Base-by-base conservation (phyloP, 495 filamentous ascomycete species). In the Melanomma pulvis-pyrius region DNA sequence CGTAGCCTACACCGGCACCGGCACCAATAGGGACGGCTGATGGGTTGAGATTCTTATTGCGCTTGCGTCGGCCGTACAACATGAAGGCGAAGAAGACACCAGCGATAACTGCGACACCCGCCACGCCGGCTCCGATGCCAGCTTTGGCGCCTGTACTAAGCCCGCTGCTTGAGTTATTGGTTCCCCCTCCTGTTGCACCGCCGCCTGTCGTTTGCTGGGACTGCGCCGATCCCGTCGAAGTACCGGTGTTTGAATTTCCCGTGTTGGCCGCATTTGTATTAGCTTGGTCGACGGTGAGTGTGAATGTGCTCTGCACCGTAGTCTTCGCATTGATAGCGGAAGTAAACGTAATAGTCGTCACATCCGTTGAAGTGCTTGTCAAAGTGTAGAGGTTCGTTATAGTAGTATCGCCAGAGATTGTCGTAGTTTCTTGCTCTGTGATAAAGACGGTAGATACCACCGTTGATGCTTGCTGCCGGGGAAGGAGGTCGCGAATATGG, bases 351-450 rank as follows among this genome's bases (percentile, higher is more conserved):
- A 55, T 55, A 7, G 52, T 55, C 7, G 7, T 55, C 5, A 55
- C 28, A 12, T 32, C 28, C 1, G 52, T 55, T 19, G 52, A 55
- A 9, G 52, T 55, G 41, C n/a, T 51, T 19, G 49, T 58, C 24
- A 25, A 29, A 30, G 63, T 51, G 63, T 65, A 44, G 25, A 29
- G 34, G 54, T 46, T 34, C 9, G 50, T 47, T n/a, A 39, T 29
- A 32, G 52, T 59, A 34, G 25, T 34, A 41, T 60, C 28, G 29
- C 25, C 52, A 29, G 52, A 55, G 2, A 9, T 24, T 8, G 52
- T 55, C n/a, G n/a, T 29, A 11, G 52, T 55, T 12, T 21, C 9
- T 19, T 34, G 52, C 29, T 55, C 52, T 8, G 29, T 34, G 9
- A 55, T 26, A 11, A 34, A 12, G 21, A 30, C 15, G 12, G 52